A percentile compares a stretch with the other conserved stretches of the same genome.
Evolutionary conservation across 2,329 filamentous ascomycete species (phyloP).

Genomic region (Monilinia aucupariae): DNA sequence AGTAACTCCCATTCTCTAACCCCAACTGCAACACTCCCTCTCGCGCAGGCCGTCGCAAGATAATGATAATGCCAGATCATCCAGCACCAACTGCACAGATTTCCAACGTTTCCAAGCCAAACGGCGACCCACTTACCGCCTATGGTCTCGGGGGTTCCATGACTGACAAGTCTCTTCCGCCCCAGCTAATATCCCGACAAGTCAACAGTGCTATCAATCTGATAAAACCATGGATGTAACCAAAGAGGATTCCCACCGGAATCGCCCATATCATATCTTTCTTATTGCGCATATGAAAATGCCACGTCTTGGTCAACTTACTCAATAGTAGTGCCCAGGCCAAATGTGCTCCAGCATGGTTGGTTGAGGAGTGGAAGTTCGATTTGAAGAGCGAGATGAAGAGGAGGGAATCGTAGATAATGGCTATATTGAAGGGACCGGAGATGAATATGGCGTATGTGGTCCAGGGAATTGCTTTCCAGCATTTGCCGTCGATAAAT

Average conservation of each 20-base stretch:
- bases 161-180: background rate
- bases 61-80: no score
- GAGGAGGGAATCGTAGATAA: conserved; percentile 46
- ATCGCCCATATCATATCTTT: background rate
- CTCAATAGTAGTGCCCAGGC: background rate
- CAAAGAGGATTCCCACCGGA: background rate
- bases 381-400: conserved; percentile 27
- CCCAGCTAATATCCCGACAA: background rate
- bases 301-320: background rate
- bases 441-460: conserved; percentile 52
- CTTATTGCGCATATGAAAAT: background rate
- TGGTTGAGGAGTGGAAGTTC: background rate
- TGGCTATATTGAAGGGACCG: conserved; percentile 50
- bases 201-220: background rate
- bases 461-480: conserved; percentile 45
- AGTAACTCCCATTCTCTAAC: no score
- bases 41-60: no score
- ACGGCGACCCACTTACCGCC: background rate
- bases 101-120: background rate
- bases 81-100: background rate
- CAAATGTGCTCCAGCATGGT: background rate
- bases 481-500: conserved; percentile 37
- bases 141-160: background rate
- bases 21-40: no score
- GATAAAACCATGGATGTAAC: background rate